A percentile compares a stretch with the other conserved stretches of the same genome.
These are phyloP conservation scores for Curvularia spicifera DNA, from an alignment of 2,329 filamentous ascomycete genomes.

Conservation along the genomic window DNA sequence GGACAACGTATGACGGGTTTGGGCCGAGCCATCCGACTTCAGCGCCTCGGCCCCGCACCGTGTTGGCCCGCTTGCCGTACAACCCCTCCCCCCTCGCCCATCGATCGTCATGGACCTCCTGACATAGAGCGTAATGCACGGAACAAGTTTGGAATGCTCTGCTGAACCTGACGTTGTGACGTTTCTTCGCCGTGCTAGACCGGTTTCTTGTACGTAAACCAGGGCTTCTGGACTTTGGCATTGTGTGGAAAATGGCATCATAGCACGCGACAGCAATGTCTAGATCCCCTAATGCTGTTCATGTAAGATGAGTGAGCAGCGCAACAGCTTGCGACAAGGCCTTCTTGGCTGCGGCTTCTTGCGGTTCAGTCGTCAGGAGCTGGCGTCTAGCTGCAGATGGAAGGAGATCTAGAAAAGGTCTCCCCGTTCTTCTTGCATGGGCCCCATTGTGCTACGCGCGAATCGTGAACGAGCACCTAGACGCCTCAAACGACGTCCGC, in stretches of 20 bases:
- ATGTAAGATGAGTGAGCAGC: neutral
- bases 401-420: slow-evolving; percentile 34
- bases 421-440: slow-evolving; percentile 32
- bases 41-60: slow-evolving; percentile 28
- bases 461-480: slow-evolving; percentile 14
- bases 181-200: slow-evolving; percentile 20
- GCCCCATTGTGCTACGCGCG: slow-evolving; percentile 26
- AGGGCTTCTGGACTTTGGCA: slow-evolving; percentile 19
- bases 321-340: neutral
- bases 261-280: slow-evolving; percentile 11
- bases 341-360: slow-evolving; percentile 34
- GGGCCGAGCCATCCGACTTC: slow-evolving; percentile 33
- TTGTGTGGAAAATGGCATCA: slow-evolving; percentile 31
- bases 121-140: slow-evolving; percentile 28
- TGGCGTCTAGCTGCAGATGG: slow-evolving; percentile 31
- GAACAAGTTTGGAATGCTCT: slow-evolving; percentile 24
- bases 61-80: slow-evolving; percentile 13
- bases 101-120: slow-evolving; percentile 37
- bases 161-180: slow-evolving; percentile 36
- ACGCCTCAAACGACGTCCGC: slow-evolving; percentile 14
- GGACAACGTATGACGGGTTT: slow-evolving; percentile 12
- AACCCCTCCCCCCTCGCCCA: slow-evolving; percentile 21
- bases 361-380: slow-evolving; percentile 28
- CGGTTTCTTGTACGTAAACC: slow-evolving; percentile 33
- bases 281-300: slow-evolving; percentile 12